A percentile compares a stretch with the other conserved stretches of the same genome.
Conservation (phyloP, 164 flowering plant genomes). For the Nymphaea colorata region DNA sequence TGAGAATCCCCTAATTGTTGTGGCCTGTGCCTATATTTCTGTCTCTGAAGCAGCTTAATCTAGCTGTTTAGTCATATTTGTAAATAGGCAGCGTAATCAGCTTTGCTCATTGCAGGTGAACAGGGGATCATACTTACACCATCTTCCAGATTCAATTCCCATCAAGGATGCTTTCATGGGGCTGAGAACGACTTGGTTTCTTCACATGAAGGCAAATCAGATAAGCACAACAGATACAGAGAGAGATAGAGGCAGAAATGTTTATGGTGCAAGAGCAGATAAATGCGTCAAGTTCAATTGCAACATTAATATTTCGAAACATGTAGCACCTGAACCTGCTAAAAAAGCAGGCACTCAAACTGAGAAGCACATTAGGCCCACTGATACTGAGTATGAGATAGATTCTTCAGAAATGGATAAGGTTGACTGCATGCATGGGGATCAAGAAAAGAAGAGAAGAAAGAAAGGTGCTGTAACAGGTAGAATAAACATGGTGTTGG, state of each 20-base stretch:
- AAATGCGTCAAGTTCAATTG: slow-evolving; percentile 2
- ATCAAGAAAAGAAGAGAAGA: no score
- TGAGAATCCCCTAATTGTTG: no score
- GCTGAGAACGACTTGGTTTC: slow-evolving; percentile 32
- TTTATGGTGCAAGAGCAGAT: neutral
- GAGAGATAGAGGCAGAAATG: neutral
- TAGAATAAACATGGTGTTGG: no score
- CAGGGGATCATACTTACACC: slow-evolving; percentile 33
- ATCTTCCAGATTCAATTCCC: slow-evolving; percentile 37
- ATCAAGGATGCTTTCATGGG: slow-evolving; percentile 35
- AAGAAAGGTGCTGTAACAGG: no score
- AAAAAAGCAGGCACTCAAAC: slow-evolving; percentile 1
- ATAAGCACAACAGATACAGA: neutral
- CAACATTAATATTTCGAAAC: slow-evolving; percentile 1
- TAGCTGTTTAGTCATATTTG: no score
- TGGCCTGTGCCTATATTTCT: no score
- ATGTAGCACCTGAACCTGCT: slow-evolving; percentile 2
- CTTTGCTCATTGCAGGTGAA: slow-evolving; percentile 31
- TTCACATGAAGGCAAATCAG: slow-evolving; percentile 20
- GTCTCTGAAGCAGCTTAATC: no score
- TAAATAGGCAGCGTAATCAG: no score
- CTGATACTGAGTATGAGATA: neutral
- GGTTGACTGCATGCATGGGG: neutral
- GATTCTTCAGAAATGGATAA: neutral
- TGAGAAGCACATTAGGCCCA: slow-evolving; percentile 1